Conservation (phyloP, 2,329 filamentous ascomycete genomes). For the Calonectria hongkongensis region DNA sequence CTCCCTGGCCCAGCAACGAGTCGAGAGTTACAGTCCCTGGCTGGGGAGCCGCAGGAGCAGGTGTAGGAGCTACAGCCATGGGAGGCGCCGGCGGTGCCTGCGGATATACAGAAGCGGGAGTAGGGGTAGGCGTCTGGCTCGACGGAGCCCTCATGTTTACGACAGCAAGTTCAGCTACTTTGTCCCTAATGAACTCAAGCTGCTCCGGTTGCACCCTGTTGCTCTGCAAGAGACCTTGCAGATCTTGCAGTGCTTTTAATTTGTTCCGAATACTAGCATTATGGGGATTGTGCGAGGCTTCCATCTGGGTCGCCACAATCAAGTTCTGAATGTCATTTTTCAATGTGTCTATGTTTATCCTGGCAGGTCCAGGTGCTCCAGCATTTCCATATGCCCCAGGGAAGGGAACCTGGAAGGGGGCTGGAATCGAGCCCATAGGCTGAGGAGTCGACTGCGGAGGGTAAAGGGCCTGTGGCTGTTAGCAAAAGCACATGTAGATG, state of each 20-base stretch:
- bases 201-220: slow-evolving; percentile 88
- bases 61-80: slow-evolving; percentile 58
- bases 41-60: slow-evolving; percentile 57
- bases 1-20: slow-evolving; percentile 75
- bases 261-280: slow-evolving; percentile 85
- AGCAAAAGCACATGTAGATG: slow-evolving; percentile 22
- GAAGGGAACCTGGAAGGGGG: slow-evolving; percentile 65
- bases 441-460: slow-evolving; percentile 64
- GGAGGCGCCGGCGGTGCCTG: slow-evolving; percentile 59
- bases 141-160: slow-evolving; percentile 74
- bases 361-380: slow-evolving; percentile 60
- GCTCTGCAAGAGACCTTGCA: slow-evolving; percentile 83
- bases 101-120: slow-evolving; percentile 58
- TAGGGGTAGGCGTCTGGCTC: slow-evolving; percentile 65
- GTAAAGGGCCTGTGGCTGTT: slow-evolving; percentile 53
- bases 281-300: slow-evolving; percentile 85
- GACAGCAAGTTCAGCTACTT: slow-evolving; percentile 85
- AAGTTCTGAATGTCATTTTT: slow-evolving; percentile 89
- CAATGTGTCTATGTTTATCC: slow-evolving; percentile 82
- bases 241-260: slow-evolving; percentile 88
- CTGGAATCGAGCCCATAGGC: slow-evolving; percentile 58
- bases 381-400: slow-evolving; percentile 61
- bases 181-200: slow-evolving; percentile 88
- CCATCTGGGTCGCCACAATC: slow-evolving; percentile 82
- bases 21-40: slow-evolving; percentile 71